Evolutionary conservation across 306 rosid genomes (phyloP).

Genomic region (Aeschynomene evenia): DNA sequence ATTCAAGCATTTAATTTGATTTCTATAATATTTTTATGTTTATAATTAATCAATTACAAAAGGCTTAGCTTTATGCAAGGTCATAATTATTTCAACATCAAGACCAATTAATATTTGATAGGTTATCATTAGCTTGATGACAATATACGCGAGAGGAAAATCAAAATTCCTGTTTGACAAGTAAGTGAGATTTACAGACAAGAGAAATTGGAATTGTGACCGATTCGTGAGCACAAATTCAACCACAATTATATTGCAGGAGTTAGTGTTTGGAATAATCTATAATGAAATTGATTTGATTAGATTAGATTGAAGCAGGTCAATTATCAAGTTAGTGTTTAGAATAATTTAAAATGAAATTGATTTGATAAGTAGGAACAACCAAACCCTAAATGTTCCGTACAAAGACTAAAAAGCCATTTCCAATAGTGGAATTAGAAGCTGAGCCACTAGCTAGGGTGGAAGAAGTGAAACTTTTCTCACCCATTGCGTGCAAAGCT

Average conservation of each 20-base stretch:
- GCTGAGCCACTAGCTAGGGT: neutral
- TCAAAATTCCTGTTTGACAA: neutral
- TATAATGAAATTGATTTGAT: neutral
- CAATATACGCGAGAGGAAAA: neutral
- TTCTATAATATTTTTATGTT: neutral
- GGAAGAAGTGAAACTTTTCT: constrained; percentile 26
- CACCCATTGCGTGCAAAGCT: constrained; percentile 27
- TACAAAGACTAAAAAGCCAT: constrained; percentile 9
- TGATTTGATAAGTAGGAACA: neutral
- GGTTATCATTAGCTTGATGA: neutral
- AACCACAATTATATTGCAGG: neutral
- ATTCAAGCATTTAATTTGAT: neutral
- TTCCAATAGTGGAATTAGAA: neutral
- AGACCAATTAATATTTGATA: neutral
- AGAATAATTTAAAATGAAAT: too few relatives aligned
- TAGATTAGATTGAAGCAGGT: neutral
- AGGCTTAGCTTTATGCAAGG: neutral
- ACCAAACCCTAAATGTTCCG: constrained; percentile 15
- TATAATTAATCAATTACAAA: too few relatives aligned
- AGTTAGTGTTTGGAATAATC: too few relatives aligned
- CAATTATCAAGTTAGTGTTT: neutral
- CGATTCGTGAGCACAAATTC: neutral
- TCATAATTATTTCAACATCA: neutral
- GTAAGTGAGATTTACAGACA: constrained; percentile 1
- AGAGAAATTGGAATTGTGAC: constrained; percentile 4